Evolutionary conservation across 23 red algal species (phyloP).

Genomic region (Chondrus crispus): DNA sequence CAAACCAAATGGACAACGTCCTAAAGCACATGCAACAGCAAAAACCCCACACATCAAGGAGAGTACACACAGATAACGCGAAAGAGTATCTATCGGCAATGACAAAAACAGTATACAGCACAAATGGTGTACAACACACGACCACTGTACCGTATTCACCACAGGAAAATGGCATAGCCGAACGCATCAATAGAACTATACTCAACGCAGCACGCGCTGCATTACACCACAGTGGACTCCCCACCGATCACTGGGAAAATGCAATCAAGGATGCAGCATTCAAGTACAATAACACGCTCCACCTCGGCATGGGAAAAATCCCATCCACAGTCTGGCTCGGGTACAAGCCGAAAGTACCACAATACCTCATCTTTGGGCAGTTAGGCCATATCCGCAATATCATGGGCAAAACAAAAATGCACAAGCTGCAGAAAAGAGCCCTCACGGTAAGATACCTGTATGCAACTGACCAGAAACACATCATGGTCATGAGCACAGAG

Average conservation of each 20-base stretch:
- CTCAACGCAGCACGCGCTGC: not conserved
- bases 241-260: not conserved
- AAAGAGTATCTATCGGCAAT: not conserved
- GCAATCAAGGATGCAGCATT: not conserved
- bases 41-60: not conserved
- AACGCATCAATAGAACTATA: slow-evolving; percentile 8
- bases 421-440: not conserved
- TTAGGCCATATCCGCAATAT: not conserved
- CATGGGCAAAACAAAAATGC: not conserved
- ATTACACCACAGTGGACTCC: not conserved
- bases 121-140: not conserved
- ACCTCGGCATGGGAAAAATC: not conserved
- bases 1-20: not conserved
- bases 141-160: not conserved
- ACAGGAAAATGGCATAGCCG: not conserved
- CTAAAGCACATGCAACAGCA: not conserved
- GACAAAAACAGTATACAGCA: not conserved
- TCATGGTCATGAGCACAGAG: no score
- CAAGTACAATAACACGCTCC: slow-evolving; percentile 17
- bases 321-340: not conserved
- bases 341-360: not conserved
- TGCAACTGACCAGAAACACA: no score
- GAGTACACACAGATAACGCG: not conserved
- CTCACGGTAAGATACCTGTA: not conserved
- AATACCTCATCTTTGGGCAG: not conserved